Evolutionary conservation across 2,329 filamentous ascomycete genomes (phyloP).

Genomic region (Venturia nashicola): DNA sequence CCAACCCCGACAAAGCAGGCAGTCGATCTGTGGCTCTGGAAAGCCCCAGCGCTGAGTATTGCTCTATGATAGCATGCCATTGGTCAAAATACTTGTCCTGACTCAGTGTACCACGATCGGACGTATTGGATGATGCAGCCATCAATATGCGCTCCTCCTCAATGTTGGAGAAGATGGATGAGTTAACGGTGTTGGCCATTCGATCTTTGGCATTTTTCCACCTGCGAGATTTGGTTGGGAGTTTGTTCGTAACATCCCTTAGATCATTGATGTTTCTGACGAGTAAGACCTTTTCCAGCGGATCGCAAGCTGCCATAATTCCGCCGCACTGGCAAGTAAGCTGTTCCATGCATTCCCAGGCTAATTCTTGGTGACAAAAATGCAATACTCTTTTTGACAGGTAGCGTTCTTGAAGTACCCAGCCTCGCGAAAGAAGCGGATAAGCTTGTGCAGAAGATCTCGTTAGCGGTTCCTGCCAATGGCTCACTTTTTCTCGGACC

Average conservation of each 20-base stretch:
- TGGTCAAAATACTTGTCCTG: not conserved
- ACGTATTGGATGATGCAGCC: not conserved
- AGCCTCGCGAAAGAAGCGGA: constrained; percentile 10
- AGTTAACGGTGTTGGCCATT: not conserved
- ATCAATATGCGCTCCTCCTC: not conserved
- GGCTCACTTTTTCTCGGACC: not conserved
- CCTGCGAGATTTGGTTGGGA: not conserved
- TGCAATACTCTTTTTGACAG: constrained; percentile 1
- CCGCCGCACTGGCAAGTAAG: not conserved
- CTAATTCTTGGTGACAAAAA: not conserved
- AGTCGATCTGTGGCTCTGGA: not conserved
- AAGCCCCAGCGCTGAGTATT: not conserved
- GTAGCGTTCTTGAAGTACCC: constrained; percentile 11
- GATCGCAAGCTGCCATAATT: not conserved
- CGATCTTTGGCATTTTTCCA: not conserved
- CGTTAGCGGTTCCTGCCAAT: not conserved
- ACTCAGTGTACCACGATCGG: not conserved
- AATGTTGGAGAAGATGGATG: not conserved
- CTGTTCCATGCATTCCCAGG: not conserved
- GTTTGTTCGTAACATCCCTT: not conserved
- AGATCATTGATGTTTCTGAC: not conserved
- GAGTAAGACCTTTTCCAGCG: not conserved
- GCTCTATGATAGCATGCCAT: not conserved
- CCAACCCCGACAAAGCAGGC: not conserved
- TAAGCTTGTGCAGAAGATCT: not conserved